Percentiles rank a stretch among this genome's conserved stretches.
phyloP scores from a whole-genome alignment of 148 eudicot genomes.

The Spergularia bocconei region DNA sequence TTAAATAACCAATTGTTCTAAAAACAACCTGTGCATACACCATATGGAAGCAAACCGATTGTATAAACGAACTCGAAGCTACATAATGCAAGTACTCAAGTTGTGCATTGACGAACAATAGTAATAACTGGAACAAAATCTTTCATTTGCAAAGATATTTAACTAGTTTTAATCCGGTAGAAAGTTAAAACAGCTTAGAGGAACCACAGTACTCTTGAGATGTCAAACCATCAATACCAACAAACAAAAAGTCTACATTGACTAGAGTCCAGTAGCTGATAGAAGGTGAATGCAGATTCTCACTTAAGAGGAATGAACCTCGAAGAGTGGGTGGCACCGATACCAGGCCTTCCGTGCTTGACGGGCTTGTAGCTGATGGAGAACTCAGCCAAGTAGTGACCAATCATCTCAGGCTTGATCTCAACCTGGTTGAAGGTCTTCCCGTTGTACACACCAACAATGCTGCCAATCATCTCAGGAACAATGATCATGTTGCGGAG shows the following conservation, averaged over 20 bases:
- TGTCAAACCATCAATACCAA: not conserved
- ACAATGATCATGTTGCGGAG: conserved; percentile 71
- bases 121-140: not conserved
- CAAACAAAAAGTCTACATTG: not conserved
- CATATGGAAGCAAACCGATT: too few species aligned
- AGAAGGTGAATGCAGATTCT: conserved; percentile 1
- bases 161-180: too few species aligned
- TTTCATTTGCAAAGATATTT: not conserved
- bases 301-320: conserved; percentile 82
- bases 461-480: conserved; percentile 73
- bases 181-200: not conserved
- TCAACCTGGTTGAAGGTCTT: conserved; percentile 71
- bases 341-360: conserved; percentile 82
- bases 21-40: too few species aligned
- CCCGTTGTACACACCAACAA: conserved; percentile 73
- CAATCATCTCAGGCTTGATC: conserved; percentile 78
- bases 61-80: too few species aligned
- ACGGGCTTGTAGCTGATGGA: conserved; percentile 82
- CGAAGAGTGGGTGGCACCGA: conserved; percentile 88
- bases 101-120: not conserved
- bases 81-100: not conserved
- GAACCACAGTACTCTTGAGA: not conserved
- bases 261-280: not conserved
- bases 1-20: too few species aligned
- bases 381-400: conserved; percentile 77